Conservation (phyloP, 2,329 filamentous ascomycete genomes). For the Fusarium sacchari region DNA sequence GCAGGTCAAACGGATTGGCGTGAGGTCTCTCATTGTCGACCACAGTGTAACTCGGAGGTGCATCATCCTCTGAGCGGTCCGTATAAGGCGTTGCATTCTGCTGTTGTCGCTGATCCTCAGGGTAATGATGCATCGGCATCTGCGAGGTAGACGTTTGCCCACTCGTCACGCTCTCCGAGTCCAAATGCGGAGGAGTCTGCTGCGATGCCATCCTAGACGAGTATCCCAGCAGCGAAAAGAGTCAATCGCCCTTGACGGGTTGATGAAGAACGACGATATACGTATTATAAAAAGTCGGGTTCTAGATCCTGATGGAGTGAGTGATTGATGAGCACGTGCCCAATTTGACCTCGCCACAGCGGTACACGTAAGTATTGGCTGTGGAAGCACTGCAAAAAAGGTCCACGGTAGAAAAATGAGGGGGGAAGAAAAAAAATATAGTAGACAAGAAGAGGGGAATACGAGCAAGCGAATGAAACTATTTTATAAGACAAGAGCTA, state of each 20-base stretch:
- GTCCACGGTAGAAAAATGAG: background rate
- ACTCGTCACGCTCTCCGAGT: conserved; percentile 25
- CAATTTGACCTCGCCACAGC: conserved; percentile 30
- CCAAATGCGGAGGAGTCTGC: conserved; percentile 21
- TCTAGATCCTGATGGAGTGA: conserved; percentile 11
- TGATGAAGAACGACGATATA: background rate
- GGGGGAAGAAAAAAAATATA: background rate
- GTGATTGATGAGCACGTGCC: conserved; percentile 33
- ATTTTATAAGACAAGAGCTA: background rate
- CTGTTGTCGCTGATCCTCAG: conserved; percentile 17
- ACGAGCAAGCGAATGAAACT: background rate
- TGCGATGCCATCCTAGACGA: conserved; percentile 18
- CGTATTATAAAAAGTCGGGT: background rate
- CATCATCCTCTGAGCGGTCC: conserved; percentile 21
- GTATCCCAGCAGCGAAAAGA: background rate
- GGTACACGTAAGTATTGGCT: conserved; percentile 19
- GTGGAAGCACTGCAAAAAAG: background rate
- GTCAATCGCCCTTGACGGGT: conserved; percentile 2
- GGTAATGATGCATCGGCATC: conserved; percentile 37
- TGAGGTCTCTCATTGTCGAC: conserved; percentile 29
- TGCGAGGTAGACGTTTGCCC: conserved; percentile 27
- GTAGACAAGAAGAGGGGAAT: background rate
- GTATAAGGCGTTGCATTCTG: conserved; percentile 13
- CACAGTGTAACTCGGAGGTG: conserved; percentile 36
- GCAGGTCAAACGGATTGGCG: conserved; percentile 20